A percentile compares a stretch with the other conserved stretches of the same genome.
These are phyloP conservation scores for Debaryomyces hansenii DNA, from an alignment of 805 yeast species.

Conservation along the genomic window DNA sequence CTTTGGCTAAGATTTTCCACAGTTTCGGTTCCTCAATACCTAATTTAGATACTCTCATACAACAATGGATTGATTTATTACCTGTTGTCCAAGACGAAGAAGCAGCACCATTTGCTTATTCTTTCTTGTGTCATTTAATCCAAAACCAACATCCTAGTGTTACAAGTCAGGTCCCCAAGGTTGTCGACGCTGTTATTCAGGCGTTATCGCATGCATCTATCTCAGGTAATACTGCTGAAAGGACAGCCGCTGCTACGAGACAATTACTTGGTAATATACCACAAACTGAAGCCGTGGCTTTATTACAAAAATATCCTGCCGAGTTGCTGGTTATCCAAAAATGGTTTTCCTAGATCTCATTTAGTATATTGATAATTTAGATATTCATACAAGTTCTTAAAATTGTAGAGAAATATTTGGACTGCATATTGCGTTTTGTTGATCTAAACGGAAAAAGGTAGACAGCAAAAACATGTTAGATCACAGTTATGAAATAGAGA, in stretches of 20 bases:
- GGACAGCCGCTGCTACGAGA: slow-evolving; percentile 62
- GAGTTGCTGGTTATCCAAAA: slow-evolving; percentile 61
- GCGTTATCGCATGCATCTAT: slow-evolving; percentile 71
- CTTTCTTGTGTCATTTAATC: slow-evolving; percentile 70
- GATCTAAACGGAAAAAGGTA: too few relatives aligned
- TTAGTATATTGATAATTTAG: slow-evolving; percentile 1
- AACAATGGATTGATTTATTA: slow-evolving; percentile 76
- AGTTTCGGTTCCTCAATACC: slow-evolving; percentile 60
- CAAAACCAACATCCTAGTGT: slow-evolving; percentile 61
- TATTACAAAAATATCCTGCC: slow-evolving; percentile 62
- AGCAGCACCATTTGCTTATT: slow-evolving; percentile 83
- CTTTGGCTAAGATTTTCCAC: slow-evolving; percentile 82
- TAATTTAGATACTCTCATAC: slow-evolving; percentile 59
- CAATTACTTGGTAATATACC: slow-evolving; percentile 64
- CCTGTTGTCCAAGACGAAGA: slow-evolving; percentile 85
- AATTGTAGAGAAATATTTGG: background rate
- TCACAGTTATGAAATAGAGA: too few relatives aligned
- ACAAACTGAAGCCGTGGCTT: slow-evolving; percentile 62
- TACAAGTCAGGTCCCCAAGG: slow-evolving; percentile 53
- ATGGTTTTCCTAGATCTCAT: slow-evolving; percentile 44
- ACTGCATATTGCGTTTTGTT: slow-evolving; percentile 2
- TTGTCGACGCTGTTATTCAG: slow-evolving; percentile 69
- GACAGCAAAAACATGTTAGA: too few relatives aligned
- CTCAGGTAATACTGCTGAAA: slow-evolving; percentile 69
- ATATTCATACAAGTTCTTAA: background rate